Conservation (phyloP, 106 monocot genomes). For the Dendrobium catenatum region DNA sequence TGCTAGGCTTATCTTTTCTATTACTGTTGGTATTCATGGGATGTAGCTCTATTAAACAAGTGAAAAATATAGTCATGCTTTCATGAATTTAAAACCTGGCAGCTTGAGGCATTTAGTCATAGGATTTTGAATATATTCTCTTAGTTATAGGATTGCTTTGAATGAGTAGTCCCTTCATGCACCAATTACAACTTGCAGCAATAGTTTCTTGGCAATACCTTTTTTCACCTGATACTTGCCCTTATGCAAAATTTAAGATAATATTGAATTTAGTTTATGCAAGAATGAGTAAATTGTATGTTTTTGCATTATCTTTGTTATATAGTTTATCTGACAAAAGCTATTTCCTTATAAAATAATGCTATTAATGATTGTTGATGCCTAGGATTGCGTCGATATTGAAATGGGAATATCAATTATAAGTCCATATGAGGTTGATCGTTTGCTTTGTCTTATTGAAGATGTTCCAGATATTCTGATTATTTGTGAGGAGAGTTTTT, state of each 20-base stretch:
- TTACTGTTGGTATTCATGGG: too few relatives aligned
- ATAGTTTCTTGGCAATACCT: neutral
- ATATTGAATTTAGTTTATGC: neutral
- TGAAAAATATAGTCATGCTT: too few relatives aligned
- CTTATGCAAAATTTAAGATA: neutral
- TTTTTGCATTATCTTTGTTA: neutral
- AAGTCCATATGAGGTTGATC: conserved; percentile 35
- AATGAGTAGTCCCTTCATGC: too few relatives aligned
- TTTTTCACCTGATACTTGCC: neutral
- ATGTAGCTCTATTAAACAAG: too few relatives aligned
- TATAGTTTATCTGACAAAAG: neutral
- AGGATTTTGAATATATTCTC: neutral
- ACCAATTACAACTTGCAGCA: neutral
- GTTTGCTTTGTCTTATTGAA: conserved; percentile 42
- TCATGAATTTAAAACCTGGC: neutral
- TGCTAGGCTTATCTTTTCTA: too few relatives aligned
- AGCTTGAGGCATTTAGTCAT: neutral
- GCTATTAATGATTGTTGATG: neutral
- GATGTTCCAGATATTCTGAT: conserved; percentile 19
- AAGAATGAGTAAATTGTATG: neutral
- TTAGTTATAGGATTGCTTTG: neutral
- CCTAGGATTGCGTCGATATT: conserved; percentile 34
- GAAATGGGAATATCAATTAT: conserved; percentile 30
- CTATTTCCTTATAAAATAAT: conserved; percentile 4
- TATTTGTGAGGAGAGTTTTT: conserved; percentile 8